phyloP scores from a whole-genome alignment of 331 rosid species.

The Prunus yedoensis region DNA sequence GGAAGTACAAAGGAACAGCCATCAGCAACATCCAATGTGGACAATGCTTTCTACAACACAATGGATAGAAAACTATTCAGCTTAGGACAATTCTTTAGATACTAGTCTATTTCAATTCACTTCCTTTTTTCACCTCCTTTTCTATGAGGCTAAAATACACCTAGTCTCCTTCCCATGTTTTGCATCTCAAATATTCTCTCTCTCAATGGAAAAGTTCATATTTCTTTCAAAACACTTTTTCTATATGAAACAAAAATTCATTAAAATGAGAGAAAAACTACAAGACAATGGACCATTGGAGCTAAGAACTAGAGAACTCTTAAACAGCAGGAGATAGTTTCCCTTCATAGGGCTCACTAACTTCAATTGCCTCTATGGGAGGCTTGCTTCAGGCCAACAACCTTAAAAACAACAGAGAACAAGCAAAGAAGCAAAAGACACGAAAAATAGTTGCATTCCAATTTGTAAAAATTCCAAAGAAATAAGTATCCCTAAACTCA shows the following conservation, averaged over 20 bases:
- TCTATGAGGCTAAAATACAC: not conserved
- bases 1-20: not conserved
- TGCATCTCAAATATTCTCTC: not conserved
- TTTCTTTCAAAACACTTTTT: not conserved
- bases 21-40: not conserved
- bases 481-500: not conserved
- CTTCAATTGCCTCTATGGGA: no score
- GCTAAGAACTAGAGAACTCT: not conserved
- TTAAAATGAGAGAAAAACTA: not conserved
- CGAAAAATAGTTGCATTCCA: not conserved
- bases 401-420: not conserved
- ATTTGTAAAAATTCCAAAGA: not conserved
- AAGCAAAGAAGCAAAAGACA: not conserved
- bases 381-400: not conserved
- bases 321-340: not conserved
- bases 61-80: not conserved
- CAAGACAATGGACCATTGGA: not conserved
- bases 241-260: not conserved
- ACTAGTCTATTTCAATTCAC: not conserved
- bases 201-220: not conserved
- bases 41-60: not conserved
- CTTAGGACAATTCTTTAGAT: not conserved
- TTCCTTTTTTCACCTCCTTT: not conserved
- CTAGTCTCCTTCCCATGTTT: constrained; percentile 4
- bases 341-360: no score